Base-by-base conservation (phyloP, 306 rosid species). In the Sicyos baderoa region DNA sequence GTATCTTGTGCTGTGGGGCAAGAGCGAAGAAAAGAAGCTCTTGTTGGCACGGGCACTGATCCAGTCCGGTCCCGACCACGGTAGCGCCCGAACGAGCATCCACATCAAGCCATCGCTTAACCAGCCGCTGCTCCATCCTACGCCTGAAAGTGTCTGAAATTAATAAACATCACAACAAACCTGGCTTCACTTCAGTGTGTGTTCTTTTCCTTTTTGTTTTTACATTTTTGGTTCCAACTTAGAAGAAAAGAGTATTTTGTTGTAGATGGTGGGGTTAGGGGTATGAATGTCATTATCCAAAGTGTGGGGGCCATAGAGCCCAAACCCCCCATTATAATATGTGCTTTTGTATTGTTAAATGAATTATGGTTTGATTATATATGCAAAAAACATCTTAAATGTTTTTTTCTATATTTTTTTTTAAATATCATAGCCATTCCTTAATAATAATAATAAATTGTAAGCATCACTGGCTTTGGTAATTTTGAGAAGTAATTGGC, bases 1-100 rank as follows among this genome's bases (percentile, higher is more conserved):
- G 25, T 93, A 93, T 81, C 67, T 86, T 10, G 99, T 93, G 22
- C 64, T 93, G 80, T 93, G 97, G 97, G 99, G 99, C 4, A 93
- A 90, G 84, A 88, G 22, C 16, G 87, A 88, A 81, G 99, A 93
- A 67, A 86, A 52, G 76, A 93, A 88, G 74, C 79, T 89, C 37
- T 68, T 58, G 6, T 53, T 25, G 78, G 87, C 83, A 66, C 82
- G 74, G 65, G 79, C 66, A 50, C 75, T 78, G 7, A 84, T 78
- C 17, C 81, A 77, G 68, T 77, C 89, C 65, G 29, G 79, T 32
- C 78, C 82, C 2, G 98, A 86, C 75, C 93, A 83, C 23, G 64
- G 76, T 37, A 81, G 53, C 78, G 79, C 37, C 82, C 83, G 96
- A 47, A 23, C 85, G 11, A 61, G 47, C 77, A 17, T 27, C 57